These are phyloP conservation scores for Neotropicomus parvogracilis DNA, from an alignment of 1,284 basidiomycete genomes.

Conservation along the genomic window DNA sequence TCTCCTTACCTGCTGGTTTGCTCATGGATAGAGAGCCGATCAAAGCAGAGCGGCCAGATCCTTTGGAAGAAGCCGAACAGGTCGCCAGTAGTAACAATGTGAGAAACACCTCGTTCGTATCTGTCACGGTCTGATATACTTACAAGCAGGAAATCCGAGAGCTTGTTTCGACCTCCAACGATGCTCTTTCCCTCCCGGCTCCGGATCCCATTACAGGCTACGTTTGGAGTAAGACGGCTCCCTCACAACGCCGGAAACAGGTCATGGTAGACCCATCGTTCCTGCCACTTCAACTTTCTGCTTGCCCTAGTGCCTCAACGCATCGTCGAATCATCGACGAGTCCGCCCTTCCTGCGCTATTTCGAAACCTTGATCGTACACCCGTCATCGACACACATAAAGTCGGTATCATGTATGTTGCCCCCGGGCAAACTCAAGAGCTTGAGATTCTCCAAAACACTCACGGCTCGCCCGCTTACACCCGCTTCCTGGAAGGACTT, in stretches of 20 bases:
- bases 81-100: slow-evolving; percentile 10
- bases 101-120: background rate
- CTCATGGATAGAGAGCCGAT: slow-evolving; percentile 64
- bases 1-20: slow-evolving; percentile 68
- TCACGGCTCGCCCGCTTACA: slow-evolving; percentile 93
- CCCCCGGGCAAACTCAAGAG: slow-evolving; percentile 85
- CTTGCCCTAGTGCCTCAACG: slow-evolving; percentile 56
- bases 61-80: slow-evolving; percentile 9
- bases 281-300: slow-evolving; percentile 83
- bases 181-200: slow-evolving; percentile 29
- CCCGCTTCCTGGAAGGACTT: slow-evolving; percentile 86
- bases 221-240: slow-evolving; percentile 81
- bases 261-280: slow-evolving; percentile 86
- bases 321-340: slow-evolving; percentile 57
- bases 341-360: slow-evolving; percentile 47
- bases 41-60: slow-evolving; percentile 30
- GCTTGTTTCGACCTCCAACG: slow-evolving; percentile 6
- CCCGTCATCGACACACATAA: slow-evolving; percentile 98
- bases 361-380: slow-evolving; percentile 77
- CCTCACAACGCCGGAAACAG: slow-evolving; percentile 82
- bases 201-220: slow-evolving; percentile 75
- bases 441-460: slow-evolving; percentile 86
- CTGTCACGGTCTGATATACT: slow-evolving; percentile 11
- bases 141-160: slow-evolving; percentile 24
- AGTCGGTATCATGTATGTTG: slow-evolving; percentile 95